Percentiles rank a stretch among this genome's conserved stretches.
Conservation (phyloP, 2,329 filamentous ascomycete species). For the Ophiosphaerella korrae region DNA sequence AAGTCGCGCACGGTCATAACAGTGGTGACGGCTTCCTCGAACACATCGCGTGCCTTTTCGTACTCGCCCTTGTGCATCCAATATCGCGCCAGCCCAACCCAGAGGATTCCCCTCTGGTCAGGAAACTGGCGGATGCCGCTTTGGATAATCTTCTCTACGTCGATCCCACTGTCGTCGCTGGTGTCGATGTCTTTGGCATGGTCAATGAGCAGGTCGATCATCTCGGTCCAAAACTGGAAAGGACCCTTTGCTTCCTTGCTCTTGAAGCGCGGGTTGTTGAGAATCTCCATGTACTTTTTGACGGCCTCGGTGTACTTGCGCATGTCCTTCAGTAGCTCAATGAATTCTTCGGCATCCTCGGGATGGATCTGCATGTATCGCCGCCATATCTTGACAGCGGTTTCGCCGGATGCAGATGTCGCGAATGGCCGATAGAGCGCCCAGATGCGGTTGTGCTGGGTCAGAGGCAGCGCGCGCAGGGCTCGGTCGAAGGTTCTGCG, state of each 20-base stretch:
- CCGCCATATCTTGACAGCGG: conserved; percentile 90
- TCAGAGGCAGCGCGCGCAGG: conserved; percentile 86
- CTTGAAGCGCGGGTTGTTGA: conserved; percentile 87
- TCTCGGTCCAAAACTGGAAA: conserved; percentile 96
- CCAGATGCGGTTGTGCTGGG: conserved; percentile 96
- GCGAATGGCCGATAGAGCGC: conserved; percentile 88
- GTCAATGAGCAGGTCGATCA: conserved; percentile 91
- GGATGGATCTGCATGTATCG: conserved; percentile 97
- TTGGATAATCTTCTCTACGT: conserved; percentile 89
- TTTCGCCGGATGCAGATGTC: conserved; percentile 85
- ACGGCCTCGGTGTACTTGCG: conserved; percentile 89
- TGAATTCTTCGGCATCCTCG: conserved; percentile 93
- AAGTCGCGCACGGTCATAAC: conserved; percentile 99
- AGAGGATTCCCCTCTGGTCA: conserved; percentile 92
- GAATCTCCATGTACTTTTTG: conserved; percentile 85
- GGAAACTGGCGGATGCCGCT: conserved; percentile 90
- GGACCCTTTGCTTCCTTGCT: conserved; percentile 94
- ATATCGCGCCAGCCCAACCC: conserved; percentile 93
- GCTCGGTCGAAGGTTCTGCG: conserved; percentile 90
- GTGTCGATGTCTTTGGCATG: conserved; percentile 87
- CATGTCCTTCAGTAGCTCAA: conserved; percentile 82
- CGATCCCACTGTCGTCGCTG: conserved; percentile 78
- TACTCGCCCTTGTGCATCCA: conserved; percentile 94
- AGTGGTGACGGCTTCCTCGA: conserved; percentile 94
- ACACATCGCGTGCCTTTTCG: conserved; percentile 88